A percentile compares a stretch with the other conserved stretches of the same genome.
Conservation (phyloP, 2,329 filamentous ascomycete species). For the Penicillium sp. region DNA sequence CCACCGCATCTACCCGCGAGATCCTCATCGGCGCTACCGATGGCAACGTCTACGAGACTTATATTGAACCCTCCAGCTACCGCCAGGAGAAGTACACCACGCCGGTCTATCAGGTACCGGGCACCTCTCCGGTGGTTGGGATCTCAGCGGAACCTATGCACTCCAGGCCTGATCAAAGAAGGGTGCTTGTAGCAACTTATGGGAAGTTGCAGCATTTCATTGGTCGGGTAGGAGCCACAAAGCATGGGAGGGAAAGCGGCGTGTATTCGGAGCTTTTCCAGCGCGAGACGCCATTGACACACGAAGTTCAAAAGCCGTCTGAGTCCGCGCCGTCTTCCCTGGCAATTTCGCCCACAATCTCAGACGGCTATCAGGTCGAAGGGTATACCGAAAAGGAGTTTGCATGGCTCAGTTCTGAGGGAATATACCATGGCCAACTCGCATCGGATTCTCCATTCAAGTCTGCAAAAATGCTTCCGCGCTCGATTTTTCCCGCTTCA, state of each 20-base stretch:
- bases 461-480: slow-evolving; percentile 73
- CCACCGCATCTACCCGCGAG: slow-evolving; percentile 90
- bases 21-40: slow-evolving; percentile 90
- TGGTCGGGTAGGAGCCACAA: slow-evolving; percentile 64
- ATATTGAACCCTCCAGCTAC: slow-evolving; percentile 91
- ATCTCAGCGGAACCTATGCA: slow-evolving; percentile 76
- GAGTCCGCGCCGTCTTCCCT: slow-evolving; percentile 63
- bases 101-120: slow-evolving; percentile 74
- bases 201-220: slow-evolving; percentile 76
- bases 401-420: slow-evolving; percentile 86
- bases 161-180: slow-evolving; percentile 67
- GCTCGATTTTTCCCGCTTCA: slow-evolving; percentile 68
- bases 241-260: slow-evolving; percentile 71
- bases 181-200: slow-evolving; percentile 78
- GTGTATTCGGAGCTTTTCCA: slow-evolving; percentile 90
- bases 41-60: slow-evolving; percentile 91
- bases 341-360: slow-evolving; percentile 71
- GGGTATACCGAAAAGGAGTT: slow-evolving; percentile 59
- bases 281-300: slow-evolving; percentile 72
- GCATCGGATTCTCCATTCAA: slow-evolving; percentile 68
- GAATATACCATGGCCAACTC: slow-evolving; percentile 83
- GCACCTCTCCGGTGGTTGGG: slow-evolving; percentile 75
- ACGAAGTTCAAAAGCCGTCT: slow-evolving; percentile 67
- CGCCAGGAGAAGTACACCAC: slow-evolving; percentile 90
- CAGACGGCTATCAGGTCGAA: slow-evolving; percentile 59